Evolutionary conservation across 495 filamentous ascomycete genomes (phyloP).

Genomic region (Immersiella caudata): DNA sequence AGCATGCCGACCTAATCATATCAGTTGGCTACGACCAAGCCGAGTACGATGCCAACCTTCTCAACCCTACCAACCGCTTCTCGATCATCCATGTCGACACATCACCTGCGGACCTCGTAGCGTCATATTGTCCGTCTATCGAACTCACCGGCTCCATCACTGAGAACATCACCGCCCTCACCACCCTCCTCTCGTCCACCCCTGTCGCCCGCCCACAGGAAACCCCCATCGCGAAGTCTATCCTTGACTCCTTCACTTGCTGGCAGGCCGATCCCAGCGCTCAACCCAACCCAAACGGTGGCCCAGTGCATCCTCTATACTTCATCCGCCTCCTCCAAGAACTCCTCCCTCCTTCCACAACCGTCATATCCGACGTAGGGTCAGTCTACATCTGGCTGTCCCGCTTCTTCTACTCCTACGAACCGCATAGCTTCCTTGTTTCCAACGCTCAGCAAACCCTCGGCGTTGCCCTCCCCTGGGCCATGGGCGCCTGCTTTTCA

Average conservation of each 20-base stretch:
- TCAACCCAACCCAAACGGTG: slow-evolving; percentile 13
- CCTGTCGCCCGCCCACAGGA: slow-evolving; percentile 31
- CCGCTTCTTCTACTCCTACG: slow-evolving; percentile 44
- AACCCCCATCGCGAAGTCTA: slow-evolving; percentile 23
- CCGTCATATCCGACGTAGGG: slow-evolving; percentile 40
- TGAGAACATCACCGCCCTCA: slow-evolving; percentile 34
- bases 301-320: slow-evolving; percentile 40
- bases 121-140: slow-evolving; percentile 36
- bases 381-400: slow-evolving; percentile 48
- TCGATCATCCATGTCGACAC: slow-evolving; percentile 42
- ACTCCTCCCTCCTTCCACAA: slow-evolving; percentile 32
- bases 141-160: slow-evolving; percentile 40
- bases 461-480: slow-evolving; percentile 45
- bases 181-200: slow-evolving; percentile 19
- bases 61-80: slow-evolving; percentile 36
- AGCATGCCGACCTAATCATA: slow-evolving; percentile 39
- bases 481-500: slow-evolving; percentile 40
- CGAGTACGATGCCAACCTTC: slow-evolving; percentile 42
- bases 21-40: slow-evolving; percentile 44
- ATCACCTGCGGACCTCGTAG: slow-evolving; percentile 34
- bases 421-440: slow-evolving; percentile 39
- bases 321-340: slow-evolving; percentile 41
- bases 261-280: slow-evolving; percentile 29
- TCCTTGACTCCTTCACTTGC: slow-evolving; percentile 28
- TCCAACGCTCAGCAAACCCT: slow-evolving; percentile 48